Conservation (phyloP, 164 flowering plant genomes). For the Nymphaea thermarum region DNA sequence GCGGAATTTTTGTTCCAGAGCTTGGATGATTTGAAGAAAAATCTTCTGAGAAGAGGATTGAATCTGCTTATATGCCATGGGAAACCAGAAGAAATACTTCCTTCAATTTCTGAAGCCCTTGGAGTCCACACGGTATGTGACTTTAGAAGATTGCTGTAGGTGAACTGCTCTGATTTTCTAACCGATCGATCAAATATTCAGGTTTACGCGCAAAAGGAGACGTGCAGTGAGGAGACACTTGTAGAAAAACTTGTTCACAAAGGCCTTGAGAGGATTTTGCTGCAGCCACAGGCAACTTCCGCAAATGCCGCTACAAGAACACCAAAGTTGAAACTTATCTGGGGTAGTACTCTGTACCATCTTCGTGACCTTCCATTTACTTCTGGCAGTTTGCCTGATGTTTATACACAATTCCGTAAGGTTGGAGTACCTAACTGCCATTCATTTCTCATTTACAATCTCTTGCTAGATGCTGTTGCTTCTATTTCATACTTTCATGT, state of each 20-base stretch:
- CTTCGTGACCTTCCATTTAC: constrained; percentile 77
- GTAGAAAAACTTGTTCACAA: constrained; percentile 47
- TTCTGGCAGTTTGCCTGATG: constrained; percentile 49
- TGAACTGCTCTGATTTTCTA: neutral
- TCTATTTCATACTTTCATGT: neutral
- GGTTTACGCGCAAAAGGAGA: constrained; percentile 94
- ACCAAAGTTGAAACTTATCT: constrained; percentile 51
- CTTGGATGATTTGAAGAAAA: constrained; percentile 67
- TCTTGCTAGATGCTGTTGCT: neutral
- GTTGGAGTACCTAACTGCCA: constrained; percentile 13
- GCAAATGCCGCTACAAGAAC: constrained; percentile 9
- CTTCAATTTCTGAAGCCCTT: constrained; percentile 49
- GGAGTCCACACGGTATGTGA: constrained; percentile 68
- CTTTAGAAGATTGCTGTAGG: too few species aligned
- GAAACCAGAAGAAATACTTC: constrained; percentile 77
- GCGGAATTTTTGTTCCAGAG: constrained; percentile 68
- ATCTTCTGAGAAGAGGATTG: constrained; percentile 56
- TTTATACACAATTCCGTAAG: constrained; percentile 91
- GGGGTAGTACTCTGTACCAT: constrained; percentile 93
- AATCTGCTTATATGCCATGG: constrained; percentile 70
- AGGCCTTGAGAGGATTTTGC: constrained; percentile 20
- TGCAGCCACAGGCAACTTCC: constrained; percentile 10
- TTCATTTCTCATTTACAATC: neutral
- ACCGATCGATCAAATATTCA: constrained; percentile 10
- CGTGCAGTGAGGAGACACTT: constrained; percentile 79